These are phyloP conservation scores for Auricularia sp. DNA, from an alignment of 768 basidiomycete genomes.

Conservation along the genomic window DNA sequence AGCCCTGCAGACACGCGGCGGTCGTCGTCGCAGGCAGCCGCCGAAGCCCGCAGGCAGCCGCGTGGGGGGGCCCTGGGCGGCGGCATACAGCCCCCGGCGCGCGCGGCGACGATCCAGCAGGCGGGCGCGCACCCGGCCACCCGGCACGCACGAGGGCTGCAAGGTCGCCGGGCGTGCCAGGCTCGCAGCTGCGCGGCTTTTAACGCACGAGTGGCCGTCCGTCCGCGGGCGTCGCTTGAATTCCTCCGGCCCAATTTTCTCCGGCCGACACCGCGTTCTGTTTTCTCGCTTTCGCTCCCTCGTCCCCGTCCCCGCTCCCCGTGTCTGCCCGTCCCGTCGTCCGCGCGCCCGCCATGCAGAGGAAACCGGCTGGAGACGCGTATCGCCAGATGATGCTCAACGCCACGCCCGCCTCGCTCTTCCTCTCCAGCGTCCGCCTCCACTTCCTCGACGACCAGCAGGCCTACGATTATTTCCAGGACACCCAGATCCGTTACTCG, in stretches of 20 bases:
- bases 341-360: not conserved
- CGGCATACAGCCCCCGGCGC: too few species aligned
- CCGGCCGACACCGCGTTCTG: not conserved
- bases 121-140: too few species aligned
- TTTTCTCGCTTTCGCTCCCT: not conserved
- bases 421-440: constrained; percentile 1
- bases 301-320: not conserved
- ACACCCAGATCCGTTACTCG: not conserved
- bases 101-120: too few species aligned
- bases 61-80: too few species aligned
- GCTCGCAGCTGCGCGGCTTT: too few species aligned
- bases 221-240: not conserved
- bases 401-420: not conserved
- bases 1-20: too few species aligned
- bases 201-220: too few species aligned
- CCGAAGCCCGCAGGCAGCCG: too few species aligned
- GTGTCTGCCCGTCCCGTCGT: too few species aligned
- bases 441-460: constrained; percentile 2
- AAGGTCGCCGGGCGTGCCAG: too few species aligned
- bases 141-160: too few species aligned
- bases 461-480: constrained; percentile 1
- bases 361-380: constrained; percentile 1
- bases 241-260: not conserved
- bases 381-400: constrained; percentile 3
- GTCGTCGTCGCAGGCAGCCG: too few species aligned